These are phyloP conservation scores for Russula vinacea DNA, from an alignment of 768 basidiomycete genomes.

Conservation along the genomic window DNA sequence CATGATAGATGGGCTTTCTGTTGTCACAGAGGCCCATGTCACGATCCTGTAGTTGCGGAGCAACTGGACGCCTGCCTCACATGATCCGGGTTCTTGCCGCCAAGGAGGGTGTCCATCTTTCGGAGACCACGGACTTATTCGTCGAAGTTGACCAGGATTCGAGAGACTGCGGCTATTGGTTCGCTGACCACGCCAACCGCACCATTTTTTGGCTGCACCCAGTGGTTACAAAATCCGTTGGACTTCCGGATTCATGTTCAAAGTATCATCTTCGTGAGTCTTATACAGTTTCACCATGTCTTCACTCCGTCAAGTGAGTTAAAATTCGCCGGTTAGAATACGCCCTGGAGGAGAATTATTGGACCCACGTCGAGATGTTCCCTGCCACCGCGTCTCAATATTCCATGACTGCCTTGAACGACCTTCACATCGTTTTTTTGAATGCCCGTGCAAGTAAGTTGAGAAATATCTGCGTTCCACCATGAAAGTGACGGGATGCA, in stretches of 20 bases:
- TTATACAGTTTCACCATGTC: too few species aligned
- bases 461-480: too few species aligned
- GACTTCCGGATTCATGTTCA: conserved; percentile 11
- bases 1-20: background rate
- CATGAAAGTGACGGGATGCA: too few species aligned
- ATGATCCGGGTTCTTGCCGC: background rate
- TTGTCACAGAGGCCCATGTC: conserved; percentile 17
- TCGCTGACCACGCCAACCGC: conserved; percentile 16
- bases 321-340: background rate
- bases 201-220: conserved; percentile 14
- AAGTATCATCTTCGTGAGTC: conserved; percentile 9
- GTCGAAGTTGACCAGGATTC: conserved; percentile 11
- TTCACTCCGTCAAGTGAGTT: background rate
- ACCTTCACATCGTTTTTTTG: conserved; percentile 1
- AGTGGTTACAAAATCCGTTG: background rate
- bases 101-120: background rate
- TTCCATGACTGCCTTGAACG: conserved; percentile 9
- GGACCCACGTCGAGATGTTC: conserved; percentile 22
- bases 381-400: conserved; percentile 3
- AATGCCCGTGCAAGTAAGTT: background rate
- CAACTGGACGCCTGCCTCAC: background rate
- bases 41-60: background rate
- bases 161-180: conserved; percentile 10
- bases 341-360: conserved; percentile 23
- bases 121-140: conserved; percentile 9